Conservation (phyloP, 2,329 filamentous ascomycete species). For the Colletotrichum sp. region DNA sequence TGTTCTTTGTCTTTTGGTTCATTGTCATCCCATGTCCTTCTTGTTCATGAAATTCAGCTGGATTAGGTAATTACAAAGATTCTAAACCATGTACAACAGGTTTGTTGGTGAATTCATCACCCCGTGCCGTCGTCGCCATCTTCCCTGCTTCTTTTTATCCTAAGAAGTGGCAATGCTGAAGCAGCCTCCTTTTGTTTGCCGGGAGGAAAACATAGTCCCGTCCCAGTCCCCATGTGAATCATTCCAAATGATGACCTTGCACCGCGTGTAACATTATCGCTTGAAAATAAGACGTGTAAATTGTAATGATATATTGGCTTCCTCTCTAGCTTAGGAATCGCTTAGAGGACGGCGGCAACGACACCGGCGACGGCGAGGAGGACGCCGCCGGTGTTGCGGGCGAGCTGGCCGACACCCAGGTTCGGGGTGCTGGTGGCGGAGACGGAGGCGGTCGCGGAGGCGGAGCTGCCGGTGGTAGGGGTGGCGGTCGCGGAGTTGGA, state of each 20-base stretch:
- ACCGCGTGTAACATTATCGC: slow-evolving; percentile 3
- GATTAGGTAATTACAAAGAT: slow-evolving; percentile 21
- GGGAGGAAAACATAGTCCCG: neutral
- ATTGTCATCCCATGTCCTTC: neutral
- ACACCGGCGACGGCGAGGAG: slow-evolving; percentile 42
- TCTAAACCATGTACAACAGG: slow-evolving; percentile 1
- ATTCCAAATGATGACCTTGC: neutral
- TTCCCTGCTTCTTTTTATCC: neutral
- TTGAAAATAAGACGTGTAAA: neutral
- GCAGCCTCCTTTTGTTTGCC: neutral
- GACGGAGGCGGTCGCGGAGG: slow-evolving; percentile 22
- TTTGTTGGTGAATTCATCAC: neutral
- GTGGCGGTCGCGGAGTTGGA: slow-evolving; percentile 26
- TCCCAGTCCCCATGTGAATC: neutral
- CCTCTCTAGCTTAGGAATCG: neutral
- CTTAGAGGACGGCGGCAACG: slow-evolving; percentile 42
- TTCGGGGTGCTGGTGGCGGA: slow-evolving; percentile 24
- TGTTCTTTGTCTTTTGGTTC: neutral
- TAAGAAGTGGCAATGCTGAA: neutral
- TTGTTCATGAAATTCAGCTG: neutral
- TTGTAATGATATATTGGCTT: neutral
- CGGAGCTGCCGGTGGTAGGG: slow-evolving; percentile 22
- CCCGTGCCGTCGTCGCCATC: neutral
- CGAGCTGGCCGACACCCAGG: slow-evolving; percentile 32
- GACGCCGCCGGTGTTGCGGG: slow-evolving; percentile 36